Conservation (phyloP, 1,284 basidiomycete genomes). For the Boletellus sp. region DNA sequence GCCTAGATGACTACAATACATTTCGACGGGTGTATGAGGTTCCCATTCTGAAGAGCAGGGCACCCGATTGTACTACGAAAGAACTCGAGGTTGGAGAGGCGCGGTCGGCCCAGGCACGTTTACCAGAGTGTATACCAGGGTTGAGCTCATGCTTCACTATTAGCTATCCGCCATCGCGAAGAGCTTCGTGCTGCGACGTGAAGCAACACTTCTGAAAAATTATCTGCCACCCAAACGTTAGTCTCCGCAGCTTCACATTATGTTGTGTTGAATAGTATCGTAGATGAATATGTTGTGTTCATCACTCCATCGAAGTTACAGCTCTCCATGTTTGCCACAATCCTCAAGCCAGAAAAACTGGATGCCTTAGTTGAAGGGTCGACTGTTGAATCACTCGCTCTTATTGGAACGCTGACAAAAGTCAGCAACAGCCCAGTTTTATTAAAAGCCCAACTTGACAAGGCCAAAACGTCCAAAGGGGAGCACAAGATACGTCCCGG, state of each 20-base stretch:
- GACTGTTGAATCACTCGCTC: slow-evolving; percentile 77
- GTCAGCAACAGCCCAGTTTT: slow-evolving; percentile 92
- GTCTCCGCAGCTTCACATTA: slow-evolving; percentile 20
- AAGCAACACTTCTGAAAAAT: slow-evolving; percentile 75
- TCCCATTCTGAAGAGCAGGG: slow-evolving; percentile 86
- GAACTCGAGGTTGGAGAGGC: slow-evolving; percentile 76
- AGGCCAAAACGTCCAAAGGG: slow-evolving; percentile 31
- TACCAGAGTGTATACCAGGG: background rate
- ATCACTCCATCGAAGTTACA: slow-evolving; percentile 82
- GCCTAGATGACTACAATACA: slow-evolving; percentile 63
- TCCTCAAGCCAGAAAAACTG: slow-evolving; percentile 67
- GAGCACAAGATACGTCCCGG: slow-evolving; percentile 46
- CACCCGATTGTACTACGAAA: slow-evolving; percentile 69
- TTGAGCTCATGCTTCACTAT: slow-evolving; percentile 1
- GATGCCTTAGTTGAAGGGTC: slow-evolving; percentile 64
- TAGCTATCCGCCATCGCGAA: slow-evolving; percentile 77
- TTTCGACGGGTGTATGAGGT: slow-evolving; percentile 84
- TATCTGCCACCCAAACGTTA: slow-evolving; percentile 89
- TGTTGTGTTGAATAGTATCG: slow-evolving; percentile 4
- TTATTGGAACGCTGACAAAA: slow-evolving; percentile 82
- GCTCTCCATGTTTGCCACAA: slow-evolving; percentile 73
- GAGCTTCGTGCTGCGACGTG: slow-evolving; percentile 89
- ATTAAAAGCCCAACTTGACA: slow-evolving; percentile 54
- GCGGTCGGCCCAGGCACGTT: slow-evolving; percentile 63
- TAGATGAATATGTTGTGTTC: slow-evolving; percentile 94